Conservation (phyloP, 306 rosid species). For the Fagus crenata region DNA sequence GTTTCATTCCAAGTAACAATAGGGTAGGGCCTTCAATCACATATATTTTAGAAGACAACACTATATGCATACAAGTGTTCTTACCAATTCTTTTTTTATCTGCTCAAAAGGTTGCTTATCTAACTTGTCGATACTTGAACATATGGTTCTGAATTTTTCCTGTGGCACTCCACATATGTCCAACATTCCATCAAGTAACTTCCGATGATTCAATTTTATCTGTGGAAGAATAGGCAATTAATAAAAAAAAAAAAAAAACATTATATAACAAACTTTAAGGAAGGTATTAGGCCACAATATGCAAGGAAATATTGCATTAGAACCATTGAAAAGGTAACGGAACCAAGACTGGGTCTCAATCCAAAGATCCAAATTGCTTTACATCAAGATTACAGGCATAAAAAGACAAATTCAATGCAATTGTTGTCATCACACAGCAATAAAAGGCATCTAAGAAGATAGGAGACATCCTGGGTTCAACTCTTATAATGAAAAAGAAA, state of each 20-base stretch:
- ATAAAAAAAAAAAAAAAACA: conserved; percentile 12
- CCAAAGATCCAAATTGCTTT: background rate
- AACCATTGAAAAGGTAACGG: conserved; percentile 5
- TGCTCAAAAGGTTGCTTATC: conserved; percentile 89
- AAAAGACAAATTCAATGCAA: background rate
- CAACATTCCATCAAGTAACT: conserved; percentile 90
- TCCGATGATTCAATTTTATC: conserved; percentile 89
- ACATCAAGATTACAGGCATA: background rate
- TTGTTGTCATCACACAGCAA: background rate
- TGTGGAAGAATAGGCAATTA: conserved; percentile 33
- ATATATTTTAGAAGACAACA: background rate
- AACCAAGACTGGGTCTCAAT: background rate
- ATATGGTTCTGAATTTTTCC: conserved; percentile 90
- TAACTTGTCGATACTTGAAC: conserved; percentile 90
- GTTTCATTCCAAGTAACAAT: background rate
- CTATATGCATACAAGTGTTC: background rate
- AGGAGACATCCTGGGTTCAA: background rate
- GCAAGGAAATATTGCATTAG: conserved; percentile 3
- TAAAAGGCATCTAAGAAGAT: background rate
- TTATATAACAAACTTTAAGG: background rate
- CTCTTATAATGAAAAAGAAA: background rate
- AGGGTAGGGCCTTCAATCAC: background rate
- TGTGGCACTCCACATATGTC: conserved; percentile 90
- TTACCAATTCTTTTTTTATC: conserved; percentile 87
- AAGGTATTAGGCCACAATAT: background rate